Evolutionary conservation across 2,329 filamentous ascomycete species (phyloP), one percentile per base, ranked within the genome.

Genomic region (Exophiala aquamarina): DNA sequence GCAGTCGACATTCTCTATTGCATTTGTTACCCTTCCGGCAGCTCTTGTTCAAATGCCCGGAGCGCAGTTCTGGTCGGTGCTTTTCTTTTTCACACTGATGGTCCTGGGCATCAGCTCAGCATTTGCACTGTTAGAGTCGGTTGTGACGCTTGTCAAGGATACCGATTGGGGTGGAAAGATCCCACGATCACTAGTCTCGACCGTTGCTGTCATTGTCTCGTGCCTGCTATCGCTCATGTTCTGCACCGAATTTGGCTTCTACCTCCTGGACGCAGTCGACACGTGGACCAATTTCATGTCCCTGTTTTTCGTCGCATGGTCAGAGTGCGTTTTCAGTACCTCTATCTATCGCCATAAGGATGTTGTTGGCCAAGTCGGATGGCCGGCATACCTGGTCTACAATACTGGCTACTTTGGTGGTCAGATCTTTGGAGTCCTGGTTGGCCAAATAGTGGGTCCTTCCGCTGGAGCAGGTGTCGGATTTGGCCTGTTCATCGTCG

Each of bases 111-210:
- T 79, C 56, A 78, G 73, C 48, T 81, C 78, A 0, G 76, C 78
- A 1, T 81, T 81, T 47, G 77, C 77, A 37, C 79, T 81, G 76
- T 63, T 81, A 6, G 78, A 82, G 54, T 77, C 75, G 3, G 68
- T 76, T 4, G 74, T 76, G 5, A 81, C 78, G 0, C 59, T 81
- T 32, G 64, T 76, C 31, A 73, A 77, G 62, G 78, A 81, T 47
- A 69, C 72, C 8, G 37, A 42, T 14, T 49, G 32, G 34, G 75
- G 76, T n/a, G 50, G 72, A 37, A 72, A 73, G 54, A 58, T 65
- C 10, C 74, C 72, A 2, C 68, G 75, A 15, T 72, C 70, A 1
- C 56, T 67, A 29, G 71, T 81, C 7, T 77, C 79, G 26, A 78
- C 75, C 0, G 59, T 49, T 0, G 59, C 79, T 11, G 75, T 74